These are phyloP conservation scores for Entophlyctis luteolus DNA, from an alignment of 192 early-diverging fungal species.

Conservation along the genomic window DNA sequence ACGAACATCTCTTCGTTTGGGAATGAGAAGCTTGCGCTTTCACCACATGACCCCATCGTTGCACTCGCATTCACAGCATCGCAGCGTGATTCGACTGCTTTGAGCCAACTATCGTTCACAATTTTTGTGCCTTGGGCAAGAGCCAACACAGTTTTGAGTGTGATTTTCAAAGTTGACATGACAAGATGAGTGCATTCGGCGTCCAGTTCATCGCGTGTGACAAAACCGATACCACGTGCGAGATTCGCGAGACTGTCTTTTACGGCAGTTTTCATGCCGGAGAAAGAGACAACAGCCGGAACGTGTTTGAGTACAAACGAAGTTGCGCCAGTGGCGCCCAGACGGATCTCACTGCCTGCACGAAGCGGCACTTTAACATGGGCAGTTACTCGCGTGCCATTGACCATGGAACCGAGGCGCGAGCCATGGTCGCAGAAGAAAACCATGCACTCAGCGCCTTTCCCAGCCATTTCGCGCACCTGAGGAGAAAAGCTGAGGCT, in stretches of 20 bases:
- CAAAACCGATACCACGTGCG: neutral
- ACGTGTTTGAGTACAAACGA: neutral
- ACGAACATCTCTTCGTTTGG: constrained; percentile 5
- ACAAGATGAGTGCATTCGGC: constrained; percentile 6
- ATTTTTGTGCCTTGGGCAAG: constrained; percentile 13
- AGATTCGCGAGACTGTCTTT: neutral
- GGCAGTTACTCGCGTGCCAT: neutral
- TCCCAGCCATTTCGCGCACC: neutral
- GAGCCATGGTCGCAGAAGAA: constrained; percentile 5
- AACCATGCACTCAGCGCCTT: neutral
- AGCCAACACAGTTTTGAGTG: constrained; percentile 21
- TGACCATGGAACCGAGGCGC: constrained; percentile 6
- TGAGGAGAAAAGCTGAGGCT: neutral
- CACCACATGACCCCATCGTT: neutral
- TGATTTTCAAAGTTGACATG: constrained; percentile 20
- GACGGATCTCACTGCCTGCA: neutral
- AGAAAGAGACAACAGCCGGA: neutral
- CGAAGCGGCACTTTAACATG: neutral
- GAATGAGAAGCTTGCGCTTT: no score
- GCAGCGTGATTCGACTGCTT: no score
- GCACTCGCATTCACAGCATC: neutral
- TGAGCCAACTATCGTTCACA: no score
- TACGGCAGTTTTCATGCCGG: neutral
- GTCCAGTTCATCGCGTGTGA: neutral
- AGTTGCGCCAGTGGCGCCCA: neutral